Percentiles rank a stretch among this genome's conserved stretches.
Evolutionary conservation across 805 yeast genomes (phyloP).

Genomic region (Schizosaccharomyces octosporus): DNA sequence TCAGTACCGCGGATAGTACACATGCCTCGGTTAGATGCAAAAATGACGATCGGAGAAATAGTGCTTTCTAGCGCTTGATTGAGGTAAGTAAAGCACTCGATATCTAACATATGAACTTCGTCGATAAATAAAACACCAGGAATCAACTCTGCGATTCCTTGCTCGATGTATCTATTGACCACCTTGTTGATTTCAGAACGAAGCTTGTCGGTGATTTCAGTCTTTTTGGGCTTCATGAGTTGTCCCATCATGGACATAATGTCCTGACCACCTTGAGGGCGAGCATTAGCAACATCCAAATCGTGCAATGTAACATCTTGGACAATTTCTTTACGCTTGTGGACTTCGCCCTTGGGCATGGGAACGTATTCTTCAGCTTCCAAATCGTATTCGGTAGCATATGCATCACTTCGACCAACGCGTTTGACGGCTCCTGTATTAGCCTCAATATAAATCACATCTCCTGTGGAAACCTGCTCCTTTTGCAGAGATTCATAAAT

Average conservation of each 20-base stretch:
- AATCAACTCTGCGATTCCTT: slow-evolving; percentile 89
- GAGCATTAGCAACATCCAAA: slow-evolving; percentile 83
- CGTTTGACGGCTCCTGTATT: slow-evolving; percentile 83
- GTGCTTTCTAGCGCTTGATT: slow-evolving; percentile 80
- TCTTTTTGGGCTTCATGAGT: slow-evolving; percentile 79
- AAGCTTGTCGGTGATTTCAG: slow-evolving; percentile 88
- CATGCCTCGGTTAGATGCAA: slow-evolving; percentile 89
- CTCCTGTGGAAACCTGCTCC: slow-evolving; percentile 85
- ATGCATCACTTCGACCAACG: slow-evolving; percentile 95
- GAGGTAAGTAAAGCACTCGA: slow-evolving; percentile 85
- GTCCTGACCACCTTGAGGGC: slow-evolving; percentile 94
- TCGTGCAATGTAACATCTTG: slow-evolving; percentile 95
- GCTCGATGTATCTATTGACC: slow-evolving; percentile 85
- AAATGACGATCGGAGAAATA: slow-evolving; percentile 81
- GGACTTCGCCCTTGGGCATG: slow-evolving; percentile 95
- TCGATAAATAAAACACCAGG: slow-evolving; percentile 97
- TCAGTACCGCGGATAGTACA: slow-evolving; percentile 77
- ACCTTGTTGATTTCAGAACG: slow-evolving; percentile 86
- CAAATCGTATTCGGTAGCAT: slow-evolving; percentile 91
- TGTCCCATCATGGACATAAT: slow-evolving; percentile 93
- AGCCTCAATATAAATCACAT: slow-evolving; percentile 88
- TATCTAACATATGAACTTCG: slow-evolving; percentile 94
- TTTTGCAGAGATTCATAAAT: slow-evolving; percentile 85
- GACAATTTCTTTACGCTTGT: slow-evolving; percentile 89
- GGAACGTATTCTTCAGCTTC: slow-evolving; percentile 98